Evolutionary conservation across 768 basidiomycete genomes (phyloP).

Genomic region (Amanita polypyramis): DNA sequence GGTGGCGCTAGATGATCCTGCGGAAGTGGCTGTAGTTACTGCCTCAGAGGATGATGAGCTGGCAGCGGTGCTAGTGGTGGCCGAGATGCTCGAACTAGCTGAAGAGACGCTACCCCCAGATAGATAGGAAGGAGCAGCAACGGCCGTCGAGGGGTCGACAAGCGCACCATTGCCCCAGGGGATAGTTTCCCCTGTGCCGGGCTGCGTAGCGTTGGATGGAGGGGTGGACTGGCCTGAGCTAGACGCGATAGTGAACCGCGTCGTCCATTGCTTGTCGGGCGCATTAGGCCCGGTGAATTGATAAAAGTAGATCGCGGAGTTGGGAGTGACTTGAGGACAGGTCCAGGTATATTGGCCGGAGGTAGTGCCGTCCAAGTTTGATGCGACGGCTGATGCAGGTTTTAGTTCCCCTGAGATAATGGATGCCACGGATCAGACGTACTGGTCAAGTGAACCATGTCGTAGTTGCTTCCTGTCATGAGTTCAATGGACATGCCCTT

Average conservation of each 20-base stretch:
- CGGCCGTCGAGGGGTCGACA: slow-evolving; percentile 29
- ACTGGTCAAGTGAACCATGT: slow-evolving; percentile 64
- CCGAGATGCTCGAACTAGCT: neutral
- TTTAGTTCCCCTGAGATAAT: neutral
- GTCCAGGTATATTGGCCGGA: slow-evolving; percentile 38
- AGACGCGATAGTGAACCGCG: slow-evolving; percentile 65
- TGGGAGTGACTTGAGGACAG: slow-evolving; percentile 58
- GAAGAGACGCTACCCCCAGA: slow-evolving; percentile 10
- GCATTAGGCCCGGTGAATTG: slow-evolving; percentile 48
- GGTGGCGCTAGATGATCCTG: neutral
- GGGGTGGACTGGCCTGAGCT: slow-evolving; percentile 31
- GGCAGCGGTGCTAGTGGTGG: slow-evolving; percentile 5
- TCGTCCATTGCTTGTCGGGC: slow-evolving; percentile 49
- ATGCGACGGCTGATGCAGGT: slow-evolving; percentile 44
- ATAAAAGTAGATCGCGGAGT: slow-evolving; percentile 72
- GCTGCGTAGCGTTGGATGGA: slow-evolving; percentile 44
- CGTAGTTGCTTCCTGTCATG: slow-evolving; percentile 67
- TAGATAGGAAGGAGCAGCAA: slow-evolving; percentile 23
- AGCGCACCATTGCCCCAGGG: slow-evolving; percentile 63
- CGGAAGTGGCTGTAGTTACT: neutral
- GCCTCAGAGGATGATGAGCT: slow-evolving; percentile 2
- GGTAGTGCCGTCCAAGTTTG: slow-evolving; percentile 51
- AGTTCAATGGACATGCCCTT: slow-evolving; percentile 64
- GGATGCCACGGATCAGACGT: slow-evolving; percentile 15
- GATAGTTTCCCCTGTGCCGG: slow-evolving; percentile 38